A percentile compares a stretch with the other conserved stretches of the same genome.
phyloP scores from a whole-genome alignment of 177 flowering plant species.

The Vitis hybrid region DNA sequence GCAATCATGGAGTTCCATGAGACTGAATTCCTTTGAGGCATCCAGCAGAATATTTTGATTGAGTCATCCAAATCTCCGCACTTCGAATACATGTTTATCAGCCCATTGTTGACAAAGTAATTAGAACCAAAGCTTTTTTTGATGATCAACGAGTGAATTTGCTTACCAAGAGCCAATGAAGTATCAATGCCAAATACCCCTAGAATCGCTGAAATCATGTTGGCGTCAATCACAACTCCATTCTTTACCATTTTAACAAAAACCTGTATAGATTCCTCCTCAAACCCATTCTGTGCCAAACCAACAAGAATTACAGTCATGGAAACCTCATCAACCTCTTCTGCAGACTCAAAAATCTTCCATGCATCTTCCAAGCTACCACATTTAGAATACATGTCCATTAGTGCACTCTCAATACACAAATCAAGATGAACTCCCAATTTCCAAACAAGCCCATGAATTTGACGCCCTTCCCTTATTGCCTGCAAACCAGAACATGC shows the following conservation, averaged over 20 bases:
- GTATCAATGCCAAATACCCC: conserved; percentile 66
- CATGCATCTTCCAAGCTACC: conserved; percentile 59
- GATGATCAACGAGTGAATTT: conserved; percentile 65
- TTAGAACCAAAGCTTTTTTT: conserved; percentile 55
- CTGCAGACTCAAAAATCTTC: conserved; percentile 60
- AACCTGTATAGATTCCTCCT: conserved; percentile 70
- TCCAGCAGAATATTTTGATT: conserved; percentile 45
- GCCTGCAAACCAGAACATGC: conserved; percentile 75
- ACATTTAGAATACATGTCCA: conserved; percentile 94
- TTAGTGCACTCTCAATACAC: conserved; percentile 76
- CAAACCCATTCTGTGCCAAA: conserved; percentile 80
- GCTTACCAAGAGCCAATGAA: conserved; percentile 68
- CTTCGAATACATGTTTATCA: conserved; percentile 88
- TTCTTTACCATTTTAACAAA: conserved; percentile 53
- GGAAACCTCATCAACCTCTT: conserved; percentile 65
- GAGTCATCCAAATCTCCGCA: conserved; percentile 77
- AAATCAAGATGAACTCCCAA: conserved; percentile 64
- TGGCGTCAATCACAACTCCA: conserved; percentile 58
- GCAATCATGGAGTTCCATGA: conserved; percentile 92
- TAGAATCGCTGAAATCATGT: conserved; percentile 74
- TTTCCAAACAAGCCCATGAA: conserved; percentile 67
- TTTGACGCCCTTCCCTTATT: conserved; percentile 58
- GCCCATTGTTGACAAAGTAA: conserved; percentile 73
- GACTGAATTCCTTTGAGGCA: conserved; percentile 54
- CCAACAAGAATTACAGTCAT: conserved; percentile 82